Evolutionary conservation across 176 grass and related monocot species (phyloP), one percentile per base, ranked within the genome.

Genomic region (Otatea glauca): DNA sequence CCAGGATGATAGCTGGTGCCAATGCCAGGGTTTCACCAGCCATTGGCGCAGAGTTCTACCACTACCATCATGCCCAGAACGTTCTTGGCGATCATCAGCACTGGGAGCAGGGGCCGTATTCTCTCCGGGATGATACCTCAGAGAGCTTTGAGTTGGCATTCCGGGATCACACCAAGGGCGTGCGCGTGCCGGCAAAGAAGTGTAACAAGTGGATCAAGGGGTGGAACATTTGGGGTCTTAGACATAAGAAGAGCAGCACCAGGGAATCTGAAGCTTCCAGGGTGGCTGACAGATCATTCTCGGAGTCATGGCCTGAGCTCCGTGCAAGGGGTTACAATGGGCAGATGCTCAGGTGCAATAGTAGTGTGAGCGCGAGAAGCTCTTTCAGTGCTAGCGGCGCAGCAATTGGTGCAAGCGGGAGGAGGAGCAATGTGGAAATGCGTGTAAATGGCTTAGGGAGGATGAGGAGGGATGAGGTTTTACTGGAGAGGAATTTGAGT

Each of bases 151-250:
- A 78, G 18, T 68, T 88, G 1, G 29, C 83, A 17, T 91, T 90
- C 51, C 55, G 15, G 44, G 83, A 79, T n/a, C 63, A 79, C 23
- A 16, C 37, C 47, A 77, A 80, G 1, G 68, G n/a, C n/a, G n/a
- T n/a, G n/a, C n/a, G 72, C 42, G 12, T 24, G 45, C 54, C 70
- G 9, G 10, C 76, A 5, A 97, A 86, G 63, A 94, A 92, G 62
- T 61, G n/a, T 75, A 92, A 89, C 71, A 98, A 90, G 48, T 91
- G 92, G 92, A 90, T 88, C 83, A 97, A 90, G 55, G 89, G 88
- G 14, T 97, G 91, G 94, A 97, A 74, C 77, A 85, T 98, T n/a
- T 98, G 91, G 91, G 91, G 91, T 5, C 77, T 98, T n/a, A 83
- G 88, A 72, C 43, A 94, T 7, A 90, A 87, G 75, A 98, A 94